phyloP scores from a whole-genome alignment of 345 rosid species.

The Eucalyptus leucophloia region DNA sequence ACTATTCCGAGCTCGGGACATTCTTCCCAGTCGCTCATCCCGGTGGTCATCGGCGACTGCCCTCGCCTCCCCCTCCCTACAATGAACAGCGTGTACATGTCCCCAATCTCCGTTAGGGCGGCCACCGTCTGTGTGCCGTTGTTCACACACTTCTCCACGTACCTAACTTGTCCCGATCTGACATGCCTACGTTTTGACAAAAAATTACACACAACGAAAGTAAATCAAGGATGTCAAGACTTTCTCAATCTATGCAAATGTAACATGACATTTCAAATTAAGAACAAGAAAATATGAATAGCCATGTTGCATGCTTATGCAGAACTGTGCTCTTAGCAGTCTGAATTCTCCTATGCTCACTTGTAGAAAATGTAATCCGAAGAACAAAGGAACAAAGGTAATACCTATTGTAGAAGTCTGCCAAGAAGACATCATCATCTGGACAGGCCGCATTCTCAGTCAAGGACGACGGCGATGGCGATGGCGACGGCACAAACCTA shows the following conservation, averaged over 20 bases:
- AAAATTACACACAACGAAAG: not conserved
- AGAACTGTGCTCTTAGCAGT: not conserved
- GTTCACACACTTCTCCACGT: slow-evolving; percentile 35
- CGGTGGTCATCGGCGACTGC: slow-evolving; percentile 30
- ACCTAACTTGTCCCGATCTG: slow-evolving; percentile 41
- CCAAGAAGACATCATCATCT: slow-evolving; percentile 40
- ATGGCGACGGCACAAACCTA: slow-evolving; percentile 18
- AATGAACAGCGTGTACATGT: slow-evolving; percentile 47
- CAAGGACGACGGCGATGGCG: not conserved
- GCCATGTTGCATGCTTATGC: not conserved
- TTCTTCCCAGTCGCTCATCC: slow-evolving; percentile 90
- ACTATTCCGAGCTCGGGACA: slow-evolving; percentile 65
- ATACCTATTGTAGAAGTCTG: slow-evolving; percentile 53
- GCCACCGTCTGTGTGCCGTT: slow-evolving; percentile 30
- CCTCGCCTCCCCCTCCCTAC: slow-evolving; percentile 52
- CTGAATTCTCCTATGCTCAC: not conserved
- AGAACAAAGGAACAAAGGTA: not conserved
- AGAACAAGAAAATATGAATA: not conserved
- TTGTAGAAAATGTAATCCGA: not conserved
- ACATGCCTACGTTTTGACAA: slow-evolving; percentile 22
- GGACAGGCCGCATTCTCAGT: slow-evolving; percentile 17
- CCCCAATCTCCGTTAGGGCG: slow-evolving; percentile 31
- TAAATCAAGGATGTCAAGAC: not conserved
- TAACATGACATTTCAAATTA: not conserved
- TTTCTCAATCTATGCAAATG: not conserved